Evolutionary conservation across 805 yeast genomes (phyloP), one percentile per base, ranked within the genome.

Genomic region (Clavispora phyllophila): DNA sequence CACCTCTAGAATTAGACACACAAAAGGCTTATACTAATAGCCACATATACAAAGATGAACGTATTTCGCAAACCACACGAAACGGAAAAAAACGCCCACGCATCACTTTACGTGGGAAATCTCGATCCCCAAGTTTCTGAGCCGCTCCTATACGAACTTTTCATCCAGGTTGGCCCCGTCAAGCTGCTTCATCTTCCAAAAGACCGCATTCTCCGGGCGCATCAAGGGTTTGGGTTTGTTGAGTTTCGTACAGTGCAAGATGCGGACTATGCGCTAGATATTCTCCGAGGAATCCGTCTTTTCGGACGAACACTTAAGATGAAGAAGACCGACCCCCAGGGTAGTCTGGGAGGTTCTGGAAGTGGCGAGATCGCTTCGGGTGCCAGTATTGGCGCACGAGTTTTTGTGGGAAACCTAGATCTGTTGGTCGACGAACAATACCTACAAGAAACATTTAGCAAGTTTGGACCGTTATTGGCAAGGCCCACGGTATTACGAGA

Each of bases 161-260:
- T 89, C 60, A 61, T 86, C 6, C 98, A 93, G 60, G 82, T 87
- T 33, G 89, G 91, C 0, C 96, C 96, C 0, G 75, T 91, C 2
- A 69, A 68, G 31, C 70, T 76, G 24, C 73, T 93, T 4, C 75
- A 82, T 46, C 68, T 93, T 49, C 97, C 97, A 5, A 82, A 79
- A 55, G 96, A 89, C 56, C 74, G 87, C 47, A 70, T 89, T 4
- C 63, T 79, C 23, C 78, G 77, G 46, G 67, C 75, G 1, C 89
- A 85, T 54, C 95, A 84, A 55, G 97, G 97, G 5, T 91, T 72
- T 65, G 97, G 95, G 9, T 91, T 93, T 63, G 84, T 85, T 1
- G 93, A 87, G 57, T 82, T 85, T 54, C 62, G 67, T 39, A 66
- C 70, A 13, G 63, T 65, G 2, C 68, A 63, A 15, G 96, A 88